Evolutionary conservation across 73 alveolate genomes (phyloP).

Genomic region (Paramecium primaurelia): DNA sequence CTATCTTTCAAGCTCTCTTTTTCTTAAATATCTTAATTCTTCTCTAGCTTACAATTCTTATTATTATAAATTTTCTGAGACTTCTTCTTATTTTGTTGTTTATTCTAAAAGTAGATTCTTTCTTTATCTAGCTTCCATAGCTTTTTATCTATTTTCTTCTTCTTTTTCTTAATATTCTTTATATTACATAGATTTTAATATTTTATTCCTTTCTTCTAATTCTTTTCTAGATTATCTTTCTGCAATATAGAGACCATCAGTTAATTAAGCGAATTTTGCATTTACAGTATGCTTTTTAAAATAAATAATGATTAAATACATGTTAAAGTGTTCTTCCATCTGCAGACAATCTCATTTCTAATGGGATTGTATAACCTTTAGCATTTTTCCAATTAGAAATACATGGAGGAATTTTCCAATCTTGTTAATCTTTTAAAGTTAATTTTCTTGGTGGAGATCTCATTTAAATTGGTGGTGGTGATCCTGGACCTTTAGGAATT

Average conservation of each 20-base stretch:
- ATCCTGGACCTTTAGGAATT: constrained; percentile 79
- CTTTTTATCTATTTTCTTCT: constrained; percentile 85
- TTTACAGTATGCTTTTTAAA: constrained; percentile 71
- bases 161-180: constrained; percentile 87
- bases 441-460: constrained; percentile 91
- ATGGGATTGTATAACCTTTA: constrained; percentile 98
- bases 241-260: constrained; percentile 85
- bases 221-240: constrained; percentile 93
- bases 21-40: constrained; percentile 78
- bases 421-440: constrained; percentile 92
- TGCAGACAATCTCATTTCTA: constrained; percentile 98
- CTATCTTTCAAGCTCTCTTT: constrained; percentile 91
- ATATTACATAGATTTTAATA: constrained; percentile 79
- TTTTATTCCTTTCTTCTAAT: constrained; percentile 87
- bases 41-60: constrained; percentile 84
- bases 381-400: constrained; percentile 98
- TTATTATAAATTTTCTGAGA: constrained; percentile 55
- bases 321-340: constrained; percentile 95
- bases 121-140: constrained; percentile 90
- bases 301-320: not conserved
- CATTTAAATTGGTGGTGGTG: constrained; percentile 82
- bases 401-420: constrained; percentile 99
- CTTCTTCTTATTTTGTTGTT: constrained; percentile 12
- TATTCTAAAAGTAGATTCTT: constrained; percentile 44
- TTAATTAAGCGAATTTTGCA: constrained; percentile 86